Percentiles rank a stretch among this genome's conserved stretches.
Evolutionary conservation across 176 grass and related monocot genomes (phyloP).

Genomic region (Secale cereale): DNA sequence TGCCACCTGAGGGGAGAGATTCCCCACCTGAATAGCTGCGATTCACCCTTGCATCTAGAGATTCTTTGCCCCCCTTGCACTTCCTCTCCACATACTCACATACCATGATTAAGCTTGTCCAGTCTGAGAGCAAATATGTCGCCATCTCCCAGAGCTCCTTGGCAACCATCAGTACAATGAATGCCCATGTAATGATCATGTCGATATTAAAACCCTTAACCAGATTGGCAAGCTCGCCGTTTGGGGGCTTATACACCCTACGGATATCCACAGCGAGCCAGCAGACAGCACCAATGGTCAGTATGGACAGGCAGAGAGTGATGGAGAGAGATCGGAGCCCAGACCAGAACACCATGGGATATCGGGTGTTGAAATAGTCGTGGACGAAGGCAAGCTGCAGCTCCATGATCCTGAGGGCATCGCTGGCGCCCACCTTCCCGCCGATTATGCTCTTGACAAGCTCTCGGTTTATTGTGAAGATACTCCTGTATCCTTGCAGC

Average conservation of each 20-base stretch:
- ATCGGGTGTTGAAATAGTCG: conserved; percentile 6
- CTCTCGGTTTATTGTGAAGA: background rate
- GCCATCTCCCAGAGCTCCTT: conserved; percentile 19
- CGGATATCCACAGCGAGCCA: background rate
- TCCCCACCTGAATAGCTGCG: background rate
- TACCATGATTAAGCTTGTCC: background rate
- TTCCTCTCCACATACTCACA: background rate
- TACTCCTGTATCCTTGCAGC: background rate
- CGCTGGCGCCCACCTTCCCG: background rate
- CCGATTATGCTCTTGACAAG: background rate
- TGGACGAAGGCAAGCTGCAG: background rate
- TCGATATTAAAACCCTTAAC: background rate
- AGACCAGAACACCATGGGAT: background rate
- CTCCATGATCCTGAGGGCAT: background rate
- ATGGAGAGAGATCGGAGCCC: background rate
- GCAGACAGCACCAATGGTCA: background rate
- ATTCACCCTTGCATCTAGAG: background rate
- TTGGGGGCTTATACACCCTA: background rate
- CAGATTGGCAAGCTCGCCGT: background rate
- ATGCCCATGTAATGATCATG: conserved; percentile 5
- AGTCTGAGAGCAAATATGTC: background rate
- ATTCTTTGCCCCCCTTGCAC: background rate
- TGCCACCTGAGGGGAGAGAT: no score
- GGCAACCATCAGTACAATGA: background rate
- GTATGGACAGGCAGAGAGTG: background rate